These are phyloP conservation scores for Sporothrix curviconia DNA, from an alignment of 2,329 filamentous ascomycete species.

Conservation along the genomic window DNA sequence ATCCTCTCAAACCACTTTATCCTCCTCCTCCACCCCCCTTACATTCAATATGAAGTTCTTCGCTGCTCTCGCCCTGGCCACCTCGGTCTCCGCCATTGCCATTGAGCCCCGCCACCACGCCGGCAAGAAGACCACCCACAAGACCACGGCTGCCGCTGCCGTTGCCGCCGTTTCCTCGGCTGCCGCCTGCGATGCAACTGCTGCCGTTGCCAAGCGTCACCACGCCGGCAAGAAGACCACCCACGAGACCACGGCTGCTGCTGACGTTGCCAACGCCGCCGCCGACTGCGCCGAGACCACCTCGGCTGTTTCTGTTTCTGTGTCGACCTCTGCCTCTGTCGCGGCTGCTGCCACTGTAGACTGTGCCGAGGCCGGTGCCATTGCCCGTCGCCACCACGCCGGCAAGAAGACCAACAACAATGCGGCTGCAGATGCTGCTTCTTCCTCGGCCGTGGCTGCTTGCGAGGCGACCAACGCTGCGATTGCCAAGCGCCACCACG, in stretches of 20 bases:
- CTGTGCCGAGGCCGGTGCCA: background rate
- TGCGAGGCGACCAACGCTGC: background rate
- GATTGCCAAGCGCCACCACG: slow-evolving; percentile 8
- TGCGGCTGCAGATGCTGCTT: background rate
- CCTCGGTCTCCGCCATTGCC: slow-evolving; percentile 12
- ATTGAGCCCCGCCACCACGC: slow-evolving; percentile 16
- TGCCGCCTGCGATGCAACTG: background rate
- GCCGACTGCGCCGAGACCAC: background rate
- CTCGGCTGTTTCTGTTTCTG: background rate
- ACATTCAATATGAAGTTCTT: slow-evolving; percentile 18
- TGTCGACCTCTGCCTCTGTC: background rate
- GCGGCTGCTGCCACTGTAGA: background rate
- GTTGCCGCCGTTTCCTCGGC: background rate
- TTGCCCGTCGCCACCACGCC: slow-evolving; percentile 1
- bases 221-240: slow-evolving; percentile 6
- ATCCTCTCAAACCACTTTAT: background rate
- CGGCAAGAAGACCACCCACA: slow-evolving; percentile 9
- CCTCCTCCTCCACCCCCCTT: no score
- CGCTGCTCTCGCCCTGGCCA: slow-evolving; percentile 10
- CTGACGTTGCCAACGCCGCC: background rate
- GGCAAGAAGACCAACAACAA: background rate
- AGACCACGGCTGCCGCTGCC: background rate
- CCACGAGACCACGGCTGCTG: background rate
- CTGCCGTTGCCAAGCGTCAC: slow-evolving; percentile 2
- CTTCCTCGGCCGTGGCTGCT: background rate